Evolutionary conservation across 768 basidiomycete genomes (phyloP).

Genomic region (Mrakia hoshinonis): DNA sequence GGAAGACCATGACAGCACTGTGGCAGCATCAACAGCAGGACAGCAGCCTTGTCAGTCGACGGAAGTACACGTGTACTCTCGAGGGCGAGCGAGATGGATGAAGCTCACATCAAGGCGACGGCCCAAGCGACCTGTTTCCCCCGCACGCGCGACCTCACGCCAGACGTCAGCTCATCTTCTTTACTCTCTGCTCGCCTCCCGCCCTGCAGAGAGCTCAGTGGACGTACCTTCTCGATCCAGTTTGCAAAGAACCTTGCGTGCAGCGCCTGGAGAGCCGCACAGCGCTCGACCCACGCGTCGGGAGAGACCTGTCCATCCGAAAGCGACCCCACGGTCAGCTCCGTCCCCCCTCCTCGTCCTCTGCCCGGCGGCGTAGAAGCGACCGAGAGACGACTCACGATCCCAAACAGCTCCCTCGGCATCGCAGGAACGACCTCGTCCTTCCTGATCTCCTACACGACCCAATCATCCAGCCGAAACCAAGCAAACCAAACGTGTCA

Average conservation of each 20-base stretch:
- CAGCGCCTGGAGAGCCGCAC: background rate
- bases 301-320: background rate
- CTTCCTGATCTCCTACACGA: background rate
- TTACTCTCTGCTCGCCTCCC: background rate
- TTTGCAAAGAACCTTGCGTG: background rate
- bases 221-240: background rate
- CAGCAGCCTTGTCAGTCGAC: too few relatives aligned
- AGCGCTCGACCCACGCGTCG: background rate
- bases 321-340: background rate
- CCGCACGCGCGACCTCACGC: background rate
- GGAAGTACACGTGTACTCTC: too few relatives aligned
- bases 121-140: background rate
- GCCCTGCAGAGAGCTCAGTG: background rate
- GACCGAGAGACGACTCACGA: slow-evolving; percentile 1
- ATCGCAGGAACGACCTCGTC: background rate
- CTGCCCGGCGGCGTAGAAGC: too few relatives aligned
- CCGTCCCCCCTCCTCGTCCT: background rate
- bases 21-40: too few relatives aligned
- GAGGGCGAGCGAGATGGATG: too few relatives aligned
- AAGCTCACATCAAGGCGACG: background rate
- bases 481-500: background rate
- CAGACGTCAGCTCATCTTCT: background rate
- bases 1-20: too few relatives aligned
- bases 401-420: background rate
- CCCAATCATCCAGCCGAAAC: background rate